Evolutionary conservation across 2,329 filamentous ascomycete genomes (phyloP), one percentile per base, ranked within the genome.

Genomic region (Trichoderma cornu-damae): DNA sequence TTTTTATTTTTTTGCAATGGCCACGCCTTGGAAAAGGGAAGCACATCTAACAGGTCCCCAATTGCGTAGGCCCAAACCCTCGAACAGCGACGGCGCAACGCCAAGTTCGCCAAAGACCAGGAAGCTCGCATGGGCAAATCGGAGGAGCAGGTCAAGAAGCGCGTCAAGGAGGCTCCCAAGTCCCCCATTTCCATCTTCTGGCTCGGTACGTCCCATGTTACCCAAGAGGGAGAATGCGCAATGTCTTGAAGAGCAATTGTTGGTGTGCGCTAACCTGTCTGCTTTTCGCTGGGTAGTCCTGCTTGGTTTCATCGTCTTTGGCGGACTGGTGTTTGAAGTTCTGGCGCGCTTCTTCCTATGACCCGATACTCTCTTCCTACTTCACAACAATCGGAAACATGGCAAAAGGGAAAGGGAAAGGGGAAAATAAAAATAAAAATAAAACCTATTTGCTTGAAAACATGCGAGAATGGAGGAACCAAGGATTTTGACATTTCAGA

Each of bases 31-130:
- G n/a, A n/a, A 14, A 12, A 34, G 18, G 22, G 12, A 3, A 3
- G 16, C 28, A 18, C 2, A 28, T 12, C 37, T 22, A 6, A 42
- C 49, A 42, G 12, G 2, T 3, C 14, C 18, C 5, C n/a, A n/a
- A 30, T 22, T 24, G 24, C 18, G 30, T 50, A 91, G 88, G 88
- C 85, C 65, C 89, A 93, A 86, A 94, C 89, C 64, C 89, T 87
- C 65, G 83, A 90, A 73, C 90, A 94, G 78, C 86, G 89, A 72
- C 84, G 84, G 68, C 85, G 87, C 62, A 94, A 94, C 77, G 83
- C 83, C 68, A 87, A 88, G 74, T 95, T 90, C 74, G 85, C 81
- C 64, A 86, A 87, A 70, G 79, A 82, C 54, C 85, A 93, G 70
- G 84, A 88, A 69, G 76, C 79, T 60, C 88, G 86, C 69, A 87